A percentile compares a stretch with the other conserved stretches of the same genome.
Evolutionary conservation across 345 rosid species (phyloP).

Genomic region (Populus euphratica): DNA sequence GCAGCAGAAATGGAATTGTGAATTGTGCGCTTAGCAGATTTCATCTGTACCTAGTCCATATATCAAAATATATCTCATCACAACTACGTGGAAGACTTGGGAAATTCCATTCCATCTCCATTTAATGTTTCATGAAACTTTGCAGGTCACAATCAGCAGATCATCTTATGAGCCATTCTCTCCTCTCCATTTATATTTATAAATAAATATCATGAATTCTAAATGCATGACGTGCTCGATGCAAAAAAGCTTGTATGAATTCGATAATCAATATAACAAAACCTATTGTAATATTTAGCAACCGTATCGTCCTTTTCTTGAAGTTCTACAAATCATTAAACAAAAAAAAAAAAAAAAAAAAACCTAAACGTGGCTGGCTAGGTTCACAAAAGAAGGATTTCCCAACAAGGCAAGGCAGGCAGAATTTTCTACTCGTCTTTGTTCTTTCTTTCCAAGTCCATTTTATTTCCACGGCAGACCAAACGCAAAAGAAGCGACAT

Average conservation of each 20-base stretch:
- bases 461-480: slow-evolving; percentile 6
- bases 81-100: no score
- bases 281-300: neutral
- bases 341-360: neutral
- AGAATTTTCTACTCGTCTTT: neutral
- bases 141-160: no score
- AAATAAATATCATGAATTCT: no score
- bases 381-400: neutral
- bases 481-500: neutral
- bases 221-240: neutral
- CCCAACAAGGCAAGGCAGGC: neutral
- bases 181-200: no score
- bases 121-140: no score
- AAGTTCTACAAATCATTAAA: neutral
- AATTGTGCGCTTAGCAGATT: no score
- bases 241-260: neutral
- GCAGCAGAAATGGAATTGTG: no score
- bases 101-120: no score
- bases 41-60: no score
- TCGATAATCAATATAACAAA: neutral
- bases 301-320: neutral
- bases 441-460: neutral
- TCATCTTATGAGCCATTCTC: no score
- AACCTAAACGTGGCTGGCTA: neutral
- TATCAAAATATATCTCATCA: no score